These are phyloP conservation scores for Epichloe hybrida DNA, from an alignment of 2,329 filamentous ascomycete genomes.

Conservation along the genomic window DNA sequence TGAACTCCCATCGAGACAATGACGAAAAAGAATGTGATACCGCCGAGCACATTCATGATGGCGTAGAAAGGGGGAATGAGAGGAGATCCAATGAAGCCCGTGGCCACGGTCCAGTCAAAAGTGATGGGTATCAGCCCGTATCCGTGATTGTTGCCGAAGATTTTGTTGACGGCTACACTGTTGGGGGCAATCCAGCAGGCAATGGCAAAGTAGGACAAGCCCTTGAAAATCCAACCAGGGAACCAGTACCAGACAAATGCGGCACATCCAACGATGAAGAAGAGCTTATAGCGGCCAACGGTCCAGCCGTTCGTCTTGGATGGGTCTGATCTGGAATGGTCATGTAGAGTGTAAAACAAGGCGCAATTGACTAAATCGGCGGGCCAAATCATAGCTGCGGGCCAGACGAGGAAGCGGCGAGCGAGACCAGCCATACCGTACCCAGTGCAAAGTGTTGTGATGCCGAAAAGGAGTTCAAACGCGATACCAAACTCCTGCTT, in stretches of 20 bases:
- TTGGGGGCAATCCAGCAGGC: conserved; percentile 49
- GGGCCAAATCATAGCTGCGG: conserved; percentile 46
- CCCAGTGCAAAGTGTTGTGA: conserved; percentile 42
- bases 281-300: conserved; percentile 50
- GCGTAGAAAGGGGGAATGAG: conserved; percentile 40
- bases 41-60: conserved; percentile 40
- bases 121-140: conserved; percentile 48
- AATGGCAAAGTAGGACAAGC: conserved; percentile 48
- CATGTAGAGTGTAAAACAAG: conserved; percentile 35
- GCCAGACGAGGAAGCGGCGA: conserved; percentile 38
- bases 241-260: conserved; percentile 47
- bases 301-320: conserved; percentile 44
- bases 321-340: conserved; percentile 32
- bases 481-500: conserved; percentile 40
- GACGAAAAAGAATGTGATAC: conserved; percentile 41
- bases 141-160: conserved; percentile 47
- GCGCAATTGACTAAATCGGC: conserved; percentile 39
- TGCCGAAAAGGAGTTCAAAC: conserved; percentile 39
- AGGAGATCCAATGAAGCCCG: conserved; percentile 35
- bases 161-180: conserved; percentile 45
- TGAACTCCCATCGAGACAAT: conserved; percentile 45
- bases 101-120: conserved; percentile 38
- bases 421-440: conserved; percentile 43
- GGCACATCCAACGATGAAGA: conserved; percentile 40
- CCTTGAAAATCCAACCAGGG: conserved; percentile 49